Conservation (phyloP, 2,329 filamentous ascomycete genomes). For the Diaporthe destruens region DNA sequence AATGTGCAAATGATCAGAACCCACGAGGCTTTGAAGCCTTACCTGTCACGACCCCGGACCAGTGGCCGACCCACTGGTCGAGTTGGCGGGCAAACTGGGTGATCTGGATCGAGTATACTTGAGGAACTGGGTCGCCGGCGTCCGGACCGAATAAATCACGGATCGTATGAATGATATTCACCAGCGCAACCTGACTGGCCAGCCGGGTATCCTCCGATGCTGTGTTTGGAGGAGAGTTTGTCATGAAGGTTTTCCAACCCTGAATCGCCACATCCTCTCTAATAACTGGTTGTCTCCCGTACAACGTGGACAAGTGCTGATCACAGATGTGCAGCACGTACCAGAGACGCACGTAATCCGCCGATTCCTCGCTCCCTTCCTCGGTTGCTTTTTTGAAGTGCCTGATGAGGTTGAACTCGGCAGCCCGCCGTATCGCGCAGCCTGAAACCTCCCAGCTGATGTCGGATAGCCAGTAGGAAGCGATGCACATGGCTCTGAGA, state of each 20-base stretch:
- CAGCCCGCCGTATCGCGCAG: slow-evolving; percentile 43
- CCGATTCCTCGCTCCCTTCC: slow-evolving; percentile 57
- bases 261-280: slow-evolving; percentile 69
- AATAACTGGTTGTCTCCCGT: slow-evolving; percentile 70
- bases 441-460: slow-evolving; percentile 36
- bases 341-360: slow-evolving; percentile 71
- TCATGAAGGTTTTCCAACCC: slow-evolving; percentile 69
- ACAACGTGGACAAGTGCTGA: slow-evolving; percentile 72
- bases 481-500: slow-evolving; percentile 36
- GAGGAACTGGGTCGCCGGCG: slow-evolving; percentile 62
- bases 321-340: slow-evolving; percentile 73
- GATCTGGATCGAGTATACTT: slow-evolving; percentile 63
- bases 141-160: slow-evolving; percentile 68
- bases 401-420: slow-evolving; percentile 60
- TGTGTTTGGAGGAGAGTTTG: slow-evolving; percentile 66
- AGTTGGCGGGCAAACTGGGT: slow-evolving; percentile 50
- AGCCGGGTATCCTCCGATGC: slow-evolving; percentile 10
- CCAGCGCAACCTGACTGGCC: slow-evolving; percentile 48
- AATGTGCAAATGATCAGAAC: no score
- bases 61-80: slow-evolving; percentile 54
- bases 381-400: slow-evolving; percentile 50
- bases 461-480: slow-evolving; percentile 38
- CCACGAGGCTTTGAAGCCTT: neutral
- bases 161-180: slow-evolving; percentile 68
- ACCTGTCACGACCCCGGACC: slow-evolving; percentile 51